Evolutionary conservation across 78 protist genomes (phyloP).

Genomic region (Isochrysis galbana): DNA sequence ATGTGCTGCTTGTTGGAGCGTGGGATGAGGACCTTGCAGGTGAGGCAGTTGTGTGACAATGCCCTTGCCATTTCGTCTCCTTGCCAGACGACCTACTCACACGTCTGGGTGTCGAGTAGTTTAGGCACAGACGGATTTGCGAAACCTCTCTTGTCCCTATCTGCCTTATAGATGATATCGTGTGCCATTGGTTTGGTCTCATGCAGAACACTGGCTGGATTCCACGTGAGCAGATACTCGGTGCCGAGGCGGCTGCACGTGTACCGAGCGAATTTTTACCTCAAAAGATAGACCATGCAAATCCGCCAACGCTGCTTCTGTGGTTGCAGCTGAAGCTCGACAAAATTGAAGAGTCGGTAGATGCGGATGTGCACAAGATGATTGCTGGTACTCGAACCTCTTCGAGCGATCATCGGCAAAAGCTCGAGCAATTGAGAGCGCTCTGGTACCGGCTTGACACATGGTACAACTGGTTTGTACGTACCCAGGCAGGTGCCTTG

Average conservation of each 20-base stretch:
- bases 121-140: too few relatives aligned
- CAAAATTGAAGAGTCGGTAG: background rate
- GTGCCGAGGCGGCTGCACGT: conserved; percentile 70
- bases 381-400: too few relatives aligned
- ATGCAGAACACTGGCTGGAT: conserved; percentile 92
- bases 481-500: conserved; percentile 51
- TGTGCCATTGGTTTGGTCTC: conserved; percentile 76
- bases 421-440: too few relatives aligned
- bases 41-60: too few relatives aligned
- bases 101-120: too few relatives aligned
- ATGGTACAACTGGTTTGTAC: conserved; percentile 46
- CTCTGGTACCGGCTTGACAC: background rate
- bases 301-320: conserved; percentile 85
- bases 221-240: conserved; percentile 93
- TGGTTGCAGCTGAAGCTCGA: background rate
- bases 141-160: too few relatives aligned
- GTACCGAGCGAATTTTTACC: conserved; percentile 63
- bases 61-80: too few relatives aligned
- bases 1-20: conserved; percentile 72
- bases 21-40: conserved; percentile 3
- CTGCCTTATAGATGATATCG: conserved; percentile 56
- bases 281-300: conserved; percentile 60
- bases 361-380: too few relatives aligned
- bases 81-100: too few relatives aligned
- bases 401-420: too few relatives aligned